Percentiles rank a stretch among this genome's conserved stretches.
phyloP scores from a whole-genome alignment of 768 basidiomycete genomes.

The Phanerochaete sordida region DNA sequence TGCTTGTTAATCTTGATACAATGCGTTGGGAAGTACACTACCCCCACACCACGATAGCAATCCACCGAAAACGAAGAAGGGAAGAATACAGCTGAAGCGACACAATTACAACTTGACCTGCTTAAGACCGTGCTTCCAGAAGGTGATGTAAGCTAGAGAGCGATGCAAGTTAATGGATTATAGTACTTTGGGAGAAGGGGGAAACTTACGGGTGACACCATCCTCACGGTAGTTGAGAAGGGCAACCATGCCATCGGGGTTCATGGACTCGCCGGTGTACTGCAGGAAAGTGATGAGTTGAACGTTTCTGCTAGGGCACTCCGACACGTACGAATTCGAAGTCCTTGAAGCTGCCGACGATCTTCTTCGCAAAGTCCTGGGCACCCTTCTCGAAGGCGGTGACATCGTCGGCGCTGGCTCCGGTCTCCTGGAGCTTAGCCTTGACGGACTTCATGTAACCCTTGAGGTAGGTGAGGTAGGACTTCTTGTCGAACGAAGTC shows the following conservation, averaged over 20 bases:
- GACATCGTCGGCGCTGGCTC: constrained; percentile 61
- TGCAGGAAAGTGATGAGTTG: constrained; percentile 21
- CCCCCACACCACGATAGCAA: constrained; percentile 7
- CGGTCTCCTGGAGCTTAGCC: constrained; percentile 47
- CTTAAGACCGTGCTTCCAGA: constrained; percentile 96
- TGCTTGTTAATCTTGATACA: constrained; percentile 1
- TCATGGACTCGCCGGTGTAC: constrained; percentile 74
- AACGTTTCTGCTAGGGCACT: neutral
- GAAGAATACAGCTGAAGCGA: constrained; percentile 2
- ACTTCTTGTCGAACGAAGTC: constrained; percentile 88
- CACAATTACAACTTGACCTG: constrained; percentile 58
- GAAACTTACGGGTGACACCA: constrained; percentile 71
- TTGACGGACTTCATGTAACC: constrained; percentile 95
- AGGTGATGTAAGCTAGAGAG: constrained; percentile 75
- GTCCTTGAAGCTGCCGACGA: constrained; percentile 87
- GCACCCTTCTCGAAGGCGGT: constrained; percentile 82
- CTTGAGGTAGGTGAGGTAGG: constrained; percentile 81
- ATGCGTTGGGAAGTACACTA: constrained; percentile 9
- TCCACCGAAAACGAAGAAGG: constrained; percentile 3
- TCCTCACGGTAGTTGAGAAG: constrained; percentile 93
- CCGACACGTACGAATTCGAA: constrained; percentile 76
- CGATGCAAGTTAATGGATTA: neutral
- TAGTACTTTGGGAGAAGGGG: neutral
- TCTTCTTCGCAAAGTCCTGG: constrained; percentile 75
- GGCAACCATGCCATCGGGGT: constrained; percentile 90